Conservation (phyloP, 495 filamentous ascomycete species). For the Trichoderma orchidacearum region DNA sequence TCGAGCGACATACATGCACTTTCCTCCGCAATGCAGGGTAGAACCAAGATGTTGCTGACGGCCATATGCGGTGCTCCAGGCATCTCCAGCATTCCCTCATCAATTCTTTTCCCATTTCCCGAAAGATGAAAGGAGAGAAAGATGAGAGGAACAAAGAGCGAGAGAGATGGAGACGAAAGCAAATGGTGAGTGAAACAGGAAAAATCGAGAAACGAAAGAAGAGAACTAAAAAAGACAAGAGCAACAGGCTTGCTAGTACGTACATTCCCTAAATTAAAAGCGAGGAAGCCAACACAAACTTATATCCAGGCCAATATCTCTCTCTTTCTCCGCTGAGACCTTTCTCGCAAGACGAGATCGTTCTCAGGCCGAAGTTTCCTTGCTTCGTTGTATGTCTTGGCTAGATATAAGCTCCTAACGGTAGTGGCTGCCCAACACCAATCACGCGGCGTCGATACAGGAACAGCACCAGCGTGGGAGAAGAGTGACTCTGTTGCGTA, state of each 20-base stretch:
- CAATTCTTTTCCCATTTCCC: too few species aligned
- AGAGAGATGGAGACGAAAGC: neutral
- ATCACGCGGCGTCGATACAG: neutral
- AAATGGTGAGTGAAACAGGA: neutral
- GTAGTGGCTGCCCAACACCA: neutral
- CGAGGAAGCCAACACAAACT: neutral
- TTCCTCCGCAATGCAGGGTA: too few species aligned
- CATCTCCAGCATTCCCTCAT: too few species aligned
- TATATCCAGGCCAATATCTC: neutral
- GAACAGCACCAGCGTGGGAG: neutral
- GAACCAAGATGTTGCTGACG: too few species aligned
- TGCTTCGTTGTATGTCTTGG: neutral
- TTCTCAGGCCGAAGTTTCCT: neutral
- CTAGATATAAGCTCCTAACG: neutral
- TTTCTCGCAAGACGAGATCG: neutral
- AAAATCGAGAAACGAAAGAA: neutral
- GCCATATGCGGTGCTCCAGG: too few species aligned
- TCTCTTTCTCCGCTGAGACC: neutral
- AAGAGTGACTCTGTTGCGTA: too few species aligned
- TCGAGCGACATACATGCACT: too few species aligned
- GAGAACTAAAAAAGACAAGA: neutral
- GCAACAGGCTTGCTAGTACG: conserved; percentile 2
- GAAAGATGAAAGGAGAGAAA: too few species aligned
- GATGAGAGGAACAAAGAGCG: too few species aligned
- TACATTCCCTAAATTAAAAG: neutral